Evolutionary conservation across 2,329 filamentous ascomycete species (phyloP), one percentile per base, ranked within the genome.

Genomic region (Microsporum canis): DNA sequence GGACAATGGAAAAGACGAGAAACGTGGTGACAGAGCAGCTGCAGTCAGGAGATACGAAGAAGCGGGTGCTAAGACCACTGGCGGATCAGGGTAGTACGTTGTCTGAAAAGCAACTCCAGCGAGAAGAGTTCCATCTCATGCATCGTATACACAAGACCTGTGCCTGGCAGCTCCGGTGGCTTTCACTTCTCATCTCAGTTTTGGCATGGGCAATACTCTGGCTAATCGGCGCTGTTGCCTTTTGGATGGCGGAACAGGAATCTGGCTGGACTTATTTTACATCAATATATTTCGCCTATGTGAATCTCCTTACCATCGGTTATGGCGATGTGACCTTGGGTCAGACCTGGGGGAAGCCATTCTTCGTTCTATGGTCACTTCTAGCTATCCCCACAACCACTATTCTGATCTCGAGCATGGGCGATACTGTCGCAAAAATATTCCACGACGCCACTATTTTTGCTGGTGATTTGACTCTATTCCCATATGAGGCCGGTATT

Each of bases 371-470:
- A 43, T 76, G 73, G 73, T 73, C 72, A 8, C 63, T 76, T 8
- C 68, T 75, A 12, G 73, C 73, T 17, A 67, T 76, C 2, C 73
- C 73, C 12, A 71, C 72, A 1, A 70, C 74, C 51, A 76, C 73
- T 0, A 71, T 76, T 12, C 67, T 76, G n/a, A 72, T 76, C 27
- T 72, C 72, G 6, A 72, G 70, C 45, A 70, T 76, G 41, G 71
- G 72, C 7, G 72, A 74, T 57, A 75, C 72, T 0, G 62, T 76
- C 7, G 78, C 84, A 62, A 80, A 80, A 62, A 71, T 72, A 6
- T 77, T 84, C 69, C 77, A 78, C 27, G 79, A 84, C 56, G 61
- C 79, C n/a, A 82, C 80, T 0, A 77, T 81, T n/a, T 82, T 78
- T 74, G 63, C 82, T 3, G 82, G 80, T 10, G 78, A 79, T 34